Evolutionary conservation across 2,329 filamentous ascomycete genomes (phyloP), one percentile per base, ranked within the genome.

Genomic region (Nemania bipapillata): DNA sequence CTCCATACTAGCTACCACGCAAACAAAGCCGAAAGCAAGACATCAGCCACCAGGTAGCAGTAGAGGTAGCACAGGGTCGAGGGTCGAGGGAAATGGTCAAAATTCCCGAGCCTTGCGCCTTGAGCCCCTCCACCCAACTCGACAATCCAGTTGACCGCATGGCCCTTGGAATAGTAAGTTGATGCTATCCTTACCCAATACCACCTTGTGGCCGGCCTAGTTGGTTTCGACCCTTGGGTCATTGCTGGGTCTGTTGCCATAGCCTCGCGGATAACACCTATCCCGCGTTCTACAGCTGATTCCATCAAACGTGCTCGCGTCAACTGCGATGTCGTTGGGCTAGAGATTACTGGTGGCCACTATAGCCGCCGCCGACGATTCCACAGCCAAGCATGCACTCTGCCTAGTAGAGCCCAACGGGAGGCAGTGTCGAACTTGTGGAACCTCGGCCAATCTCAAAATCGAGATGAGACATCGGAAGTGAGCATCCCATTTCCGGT

Each of bases 141-240:
- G n/a, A n/a, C n/a, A n/a, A n/a, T n/a, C n/a, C n/a, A n/a, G n/a
- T n/a, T n/a, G n/a, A n/a, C n/a, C n/a, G n/a, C n/a, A n/a, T n/a
- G n/a, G n/a, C n/a, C n/a, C n/a, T n/a, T n/a, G n/a, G n/a, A n/a
- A n/a, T n/a, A n/a, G n/a, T n/a, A n/a, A n/a, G n/a, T n/a, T n/a
- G n/a, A n/a, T n/a, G n/a, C n/a, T n/a, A n/a, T n/a, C n/a, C n/a
- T n/a, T 90, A 87, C 1, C 88, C 88, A 56, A 91, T 88, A 60
- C 89, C 88, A 47, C 89, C 89, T 80, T 91, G 88, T 54, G 91
- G 80, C 87, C 87, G 89, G 89, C 5, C 89, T 86, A 28, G n/a
- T n/a, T n/a, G n/a, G n/a, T n/a, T n/a, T n/a, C n/a, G 86, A 75
- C 2, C 89, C 89, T 2, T 91, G 75, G 0, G 89, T 88, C 1